phyloP scores from a whole-genome alignment of 805 yeast genomes.

The Grigorovia jiainica region DNA sequence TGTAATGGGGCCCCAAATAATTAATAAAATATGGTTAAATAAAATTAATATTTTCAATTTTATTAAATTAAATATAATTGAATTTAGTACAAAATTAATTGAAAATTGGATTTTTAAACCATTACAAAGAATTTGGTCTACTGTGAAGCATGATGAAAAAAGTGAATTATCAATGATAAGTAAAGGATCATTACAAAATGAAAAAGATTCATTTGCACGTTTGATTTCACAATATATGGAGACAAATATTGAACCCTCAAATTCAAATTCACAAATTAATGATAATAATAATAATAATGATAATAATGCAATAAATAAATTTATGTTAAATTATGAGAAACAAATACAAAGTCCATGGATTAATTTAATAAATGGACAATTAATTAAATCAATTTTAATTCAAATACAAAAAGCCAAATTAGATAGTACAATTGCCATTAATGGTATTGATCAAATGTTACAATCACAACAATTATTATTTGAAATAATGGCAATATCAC shows the following conservation, averaged over 20 bases:
- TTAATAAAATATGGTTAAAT: constrained; percentile 37
- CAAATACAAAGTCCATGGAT: constrained; percentile 64
- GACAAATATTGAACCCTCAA: constrained; percentile 10
- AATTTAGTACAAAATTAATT: constrained; percentile 59
- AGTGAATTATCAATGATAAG: constrained; percentile 69
- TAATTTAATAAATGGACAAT: constrained; percentile 53
- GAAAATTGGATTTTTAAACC: constrained; percentile 82
- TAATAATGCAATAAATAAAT: constrained; percentile 69
- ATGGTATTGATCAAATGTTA: constrained; percentile 81
- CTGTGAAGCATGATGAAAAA: constrained; percentile 75
- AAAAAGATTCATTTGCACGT: constrained; percentile 69
- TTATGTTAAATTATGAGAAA: constrained; percentile 71
- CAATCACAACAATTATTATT: constrained; percentile 91
- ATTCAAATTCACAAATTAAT: not conserved
- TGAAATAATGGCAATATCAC: constrained; percentile 83
- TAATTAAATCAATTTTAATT: constrained; percentile 68
- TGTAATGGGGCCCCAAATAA: constrained; percentile 46
- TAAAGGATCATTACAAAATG: constrained; percentile 68
- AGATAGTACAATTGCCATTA: constrained; percentile 83
- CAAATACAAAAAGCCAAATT: constrained; percentile 96
- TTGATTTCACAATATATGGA: constrained; percentile 60
- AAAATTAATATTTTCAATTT: constrained; percentile 47
- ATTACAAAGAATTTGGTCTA: constrained; percentile 55
- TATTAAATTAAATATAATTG: constrained; percentile 48
- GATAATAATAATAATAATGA: constrained; percentile 33